A percentile compares a stretch with the other conserved stretches of the same genome.
Conservation (phyloP, 1,284 basidiomycete species). For the Athelia sp. region DNA sequence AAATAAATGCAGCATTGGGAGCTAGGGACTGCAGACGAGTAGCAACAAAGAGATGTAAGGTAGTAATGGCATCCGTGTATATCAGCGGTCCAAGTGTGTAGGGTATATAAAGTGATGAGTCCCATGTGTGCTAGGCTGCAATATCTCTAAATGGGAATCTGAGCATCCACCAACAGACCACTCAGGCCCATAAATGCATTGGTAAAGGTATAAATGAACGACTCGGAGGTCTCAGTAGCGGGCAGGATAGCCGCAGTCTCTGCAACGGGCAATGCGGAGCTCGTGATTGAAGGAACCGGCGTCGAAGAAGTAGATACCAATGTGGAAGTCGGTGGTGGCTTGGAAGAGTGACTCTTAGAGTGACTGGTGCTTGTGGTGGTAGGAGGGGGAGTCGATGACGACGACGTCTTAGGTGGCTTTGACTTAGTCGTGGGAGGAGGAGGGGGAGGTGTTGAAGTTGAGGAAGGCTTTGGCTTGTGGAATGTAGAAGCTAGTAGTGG, state of each 20-base stretch:
- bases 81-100: too few relatives aligned
- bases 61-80: too few relatives aligned
- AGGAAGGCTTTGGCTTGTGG: conserved; percentile 4
- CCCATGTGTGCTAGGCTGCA: too few relatives aligned
- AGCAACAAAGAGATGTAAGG: too few relatives aligned
- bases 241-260: not conserved
- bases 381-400: conserved; percentile 8
- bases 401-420: not conserved
- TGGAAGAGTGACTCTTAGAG: not conserved
- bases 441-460: not conserved
- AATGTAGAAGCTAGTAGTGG: too few relatives aligned
- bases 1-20: too few relatives aligned
- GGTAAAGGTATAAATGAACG: too few relatives aligned
- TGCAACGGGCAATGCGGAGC: not conserved
- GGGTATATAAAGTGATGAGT: too few relatives aligned
- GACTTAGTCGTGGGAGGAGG: not conserved
- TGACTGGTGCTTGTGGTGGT: not conserved
- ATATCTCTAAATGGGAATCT: too few relatives aligned
- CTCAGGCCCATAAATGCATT: too few relatives aligned
- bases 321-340: not conserved
- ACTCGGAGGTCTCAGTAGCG: not conserved
- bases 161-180: too few relatives aligned
- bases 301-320: not conserved
- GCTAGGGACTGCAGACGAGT: too few relatives aligned
- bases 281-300: not conserved